phyloP scores from a whole-genome alignment of 1,284 basidiomycete species.

The Garcileccinum viscosum region DNA sequence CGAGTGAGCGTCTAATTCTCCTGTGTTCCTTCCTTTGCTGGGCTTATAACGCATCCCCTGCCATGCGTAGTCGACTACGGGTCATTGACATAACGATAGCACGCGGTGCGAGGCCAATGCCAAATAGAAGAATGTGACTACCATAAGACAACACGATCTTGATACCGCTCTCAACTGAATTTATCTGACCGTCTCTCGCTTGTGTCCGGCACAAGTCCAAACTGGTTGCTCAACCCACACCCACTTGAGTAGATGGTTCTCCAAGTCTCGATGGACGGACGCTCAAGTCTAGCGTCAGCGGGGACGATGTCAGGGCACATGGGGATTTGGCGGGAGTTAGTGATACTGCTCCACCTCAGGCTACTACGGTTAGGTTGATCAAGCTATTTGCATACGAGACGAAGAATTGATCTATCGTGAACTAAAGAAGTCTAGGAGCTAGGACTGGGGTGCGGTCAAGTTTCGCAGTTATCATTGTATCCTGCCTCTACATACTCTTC shows the following conservation, averaged over 20 bases:
- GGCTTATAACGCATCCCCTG: not conserved
- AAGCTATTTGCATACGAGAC: too few species aligned
- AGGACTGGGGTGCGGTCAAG: too few species aligned
- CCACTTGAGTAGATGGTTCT: constrained; percentile 87
- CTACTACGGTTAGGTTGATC: too few species aligned
- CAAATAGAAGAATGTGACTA: constrained; percentile 94
- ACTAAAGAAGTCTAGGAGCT: too few species aligned
- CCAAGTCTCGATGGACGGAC: constrained; percentile 61
- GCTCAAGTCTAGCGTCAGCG: constrained; percentile 83
- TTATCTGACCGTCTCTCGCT: constrained; percentile 85
- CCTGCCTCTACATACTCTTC: not conserved
- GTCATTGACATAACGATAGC: constrained; percentile 92
- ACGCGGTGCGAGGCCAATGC: constrained; percentile 93
- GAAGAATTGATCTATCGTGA: too few species aligned
- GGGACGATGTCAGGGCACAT: constrained; percentile 79
- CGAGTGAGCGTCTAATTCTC: constrained; percentile 66
- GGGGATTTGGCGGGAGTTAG: constrained; percentile 79
- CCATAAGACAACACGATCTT: constrained; percentile 88
- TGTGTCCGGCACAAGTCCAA: constrained; percentile 59
- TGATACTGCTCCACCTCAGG: too few species aligned
- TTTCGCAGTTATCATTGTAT: too few species aligned
- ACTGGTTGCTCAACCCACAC: constrained; percentile 85
- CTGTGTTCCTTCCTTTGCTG: not conserved
- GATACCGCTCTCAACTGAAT: constrained; percentile 88
- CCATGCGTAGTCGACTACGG: constrained; percentile 84